Percentiles rank a stretch among this genome's conserved stretches.
phyloP scores from a whole-genome alignment of 78 protist species.

The Dictyostelium brefeldianum region DNA sequence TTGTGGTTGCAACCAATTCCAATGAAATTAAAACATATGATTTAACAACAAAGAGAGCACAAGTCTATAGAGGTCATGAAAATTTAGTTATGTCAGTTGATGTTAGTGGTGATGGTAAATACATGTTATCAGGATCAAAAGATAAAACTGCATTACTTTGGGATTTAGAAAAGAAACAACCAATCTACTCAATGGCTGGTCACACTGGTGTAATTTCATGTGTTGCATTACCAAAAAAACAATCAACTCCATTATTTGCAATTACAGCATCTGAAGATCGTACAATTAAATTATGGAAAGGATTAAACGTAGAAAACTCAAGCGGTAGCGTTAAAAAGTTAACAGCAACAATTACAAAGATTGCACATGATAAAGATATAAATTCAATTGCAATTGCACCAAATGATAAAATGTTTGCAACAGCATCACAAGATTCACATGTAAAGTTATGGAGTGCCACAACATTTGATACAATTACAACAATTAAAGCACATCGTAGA shows the following conservation, averaged over 20 bases:
- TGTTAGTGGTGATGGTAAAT: constrained; percentile 63
- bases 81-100: constrained; percentile 88
- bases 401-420: constrained; percentile 93
- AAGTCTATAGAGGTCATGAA: constrained; percentile 85
- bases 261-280: constrained; percentile 76
- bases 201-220: constrained; percentile 86
- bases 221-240: constrained; percentile 61
- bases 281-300: constrained; percentile 89
- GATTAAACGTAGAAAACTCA: not conserved
- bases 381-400: constrained; percentile 94
- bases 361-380: constrained; percentile 96
- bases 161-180: constrained; percentile 44
- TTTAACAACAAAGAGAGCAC: constrained; percentile 52
- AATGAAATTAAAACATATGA: constrained; percentile 70
- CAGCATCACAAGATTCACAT: constrained; percentile 93
- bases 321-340: not conserved
- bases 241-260: not conserved
- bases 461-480: constrained; percentile 26
- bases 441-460: constrained; percentile 86
- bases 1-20: constrained; percentile 86
- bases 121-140: constrained; percentile 79
- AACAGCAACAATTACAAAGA: constrained; percentile 26
- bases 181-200: constrained; percentile 74
- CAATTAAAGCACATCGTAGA: constrained; percentile 92
- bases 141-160: constrained; percentile 87